Evolutionary conservation across 2,329 filamentous ascomycete species (phyloP).

Genomic region (Colletotrichum sansevieriae): DNA sequence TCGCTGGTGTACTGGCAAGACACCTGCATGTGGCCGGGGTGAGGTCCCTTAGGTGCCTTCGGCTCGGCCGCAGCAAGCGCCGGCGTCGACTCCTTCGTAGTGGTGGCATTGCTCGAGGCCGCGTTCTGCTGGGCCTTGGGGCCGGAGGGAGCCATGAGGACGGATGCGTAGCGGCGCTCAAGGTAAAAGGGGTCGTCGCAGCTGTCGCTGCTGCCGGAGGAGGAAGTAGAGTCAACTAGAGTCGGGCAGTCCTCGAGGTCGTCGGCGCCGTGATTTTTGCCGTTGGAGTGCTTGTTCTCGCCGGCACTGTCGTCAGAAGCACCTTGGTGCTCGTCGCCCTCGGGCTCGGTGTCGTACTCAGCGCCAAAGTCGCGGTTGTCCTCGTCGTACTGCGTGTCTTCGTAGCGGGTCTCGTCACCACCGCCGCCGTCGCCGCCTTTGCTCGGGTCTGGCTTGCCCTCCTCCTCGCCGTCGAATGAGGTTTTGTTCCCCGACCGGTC

Average conservation of each 20-base stretch:
- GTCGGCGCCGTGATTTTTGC: not conserved
- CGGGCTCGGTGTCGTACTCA: not conserved
- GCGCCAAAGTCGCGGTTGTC: too few species aligned
- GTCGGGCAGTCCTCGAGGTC: not conserved
- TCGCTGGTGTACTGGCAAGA: constrained; percentile 84
- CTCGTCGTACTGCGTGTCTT: not conserved
- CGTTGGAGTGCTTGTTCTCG: not conserved
- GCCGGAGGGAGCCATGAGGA: constrained; percentile 37
- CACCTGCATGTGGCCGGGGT: constrained; percentile 63
- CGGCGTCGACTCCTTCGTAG: constrained; percentile 14
- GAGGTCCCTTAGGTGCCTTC: constrained; percentile 52
- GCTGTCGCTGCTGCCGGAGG: not conserved
- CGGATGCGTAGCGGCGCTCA: constrained; percentile 5
- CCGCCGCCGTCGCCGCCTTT: too few species aligned
- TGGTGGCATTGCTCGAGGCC: constrained; percentile 17
- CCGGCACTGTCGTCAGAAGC: not conserved
- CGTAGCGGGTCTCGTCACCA: too few species aligned
- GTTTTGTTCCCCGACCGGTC: too few species aligned
- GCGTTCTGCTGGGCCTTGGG: constrained; percentile 37
- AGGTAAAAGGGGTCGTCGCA: constrained; percentile 3
- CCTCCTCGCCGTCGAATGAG: not conserved
- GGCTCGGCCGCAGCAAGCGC: constrained; percentile 16
- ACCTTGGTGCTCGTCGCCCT: not conserved
- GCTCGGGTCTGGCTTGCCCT: not conserved
- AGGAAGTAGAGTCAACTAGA: not conserved